phyloP scores from a whole-genome alignment of 1,284 basidiomycete genomes.

The Trichosporon sp. region DNA sequence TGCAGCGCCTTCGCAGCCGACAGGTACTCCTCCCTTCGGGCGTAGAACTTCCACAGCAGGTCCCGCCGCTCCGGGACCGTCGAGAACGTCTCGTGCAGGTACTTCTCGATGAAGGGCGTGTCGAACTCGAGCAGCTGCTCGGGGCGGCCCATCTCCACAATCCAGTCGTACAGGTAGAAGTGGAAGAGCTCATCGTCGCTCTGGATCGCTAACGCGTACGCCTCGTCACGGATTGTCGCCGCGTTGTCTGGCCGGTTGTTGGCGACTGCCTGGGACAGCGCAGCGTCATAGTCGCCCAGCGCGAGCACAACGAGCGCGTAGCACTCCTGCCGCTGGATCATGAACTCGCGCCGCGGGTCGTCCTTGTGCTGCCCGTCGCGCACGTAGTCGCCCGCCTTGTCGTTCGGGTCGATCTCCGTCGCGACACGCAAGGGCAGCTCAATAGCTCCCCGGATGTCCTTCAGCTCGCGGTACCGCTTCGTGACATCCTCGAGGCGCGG shows the following conservation, averaged over 20 bases:
- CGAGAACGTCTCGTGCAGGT: slow-evolving; percentile 54
- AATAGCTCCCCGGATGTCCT: slow-evolving; percentile 62
- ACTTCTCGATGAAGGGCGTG: slow-evolving; percentile 62
- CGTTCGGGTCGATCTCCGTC: slow-evolving; percentile 68
- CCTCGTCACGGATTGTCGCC: slow-evolving; percentile 41
- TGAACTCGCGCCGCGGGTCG: slow-evolving; percentile 60
- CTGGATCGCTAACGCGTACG: slow-evolving; percentile 61
- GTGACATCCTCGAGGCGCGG: slow-evolving; percentile 79
- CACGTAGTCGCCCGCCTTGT: slow-evolving; percentile 73
- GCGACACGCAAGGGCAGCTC: slow-evolving; percentile 83
- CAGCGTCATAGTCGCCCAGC: slow-evolving; percentile 69
- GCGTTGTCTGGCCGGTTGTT: slow-evolving; percentile 5
- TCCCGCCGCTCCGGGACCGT: slow-evolving; percentile 63
- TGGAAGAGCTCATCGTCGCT: slow-evolving; percentile 91
- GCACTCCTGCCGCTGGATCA: slow-evolving; percentile 63
- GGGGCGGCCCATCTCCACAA: slow-evolving; percentile 69
- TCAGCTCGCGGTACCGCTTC: slow-evolving; percentile 75
- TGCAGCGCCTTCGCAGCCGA: slow-evolving; percentile 81
- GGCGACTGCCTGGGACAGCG: slow-evolving; percentile 26
- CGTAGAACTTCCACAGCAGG: slow-evolving; percentile 93
- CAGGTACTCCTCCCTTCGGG: slow-evolving; percentile 77
- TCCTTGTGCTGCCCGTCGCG: slow-evolving; percentile 57
- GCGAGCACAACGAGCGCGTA: slow-evolving; percentile 80
- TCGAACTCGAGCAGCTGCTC: slow-evolving; percentile 70
- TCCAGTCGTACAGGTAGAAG: slow-evolving; percentile 89